Conservation (phyloP, 768 basidiomycete species). For the Paxillus involutus region DNA sequence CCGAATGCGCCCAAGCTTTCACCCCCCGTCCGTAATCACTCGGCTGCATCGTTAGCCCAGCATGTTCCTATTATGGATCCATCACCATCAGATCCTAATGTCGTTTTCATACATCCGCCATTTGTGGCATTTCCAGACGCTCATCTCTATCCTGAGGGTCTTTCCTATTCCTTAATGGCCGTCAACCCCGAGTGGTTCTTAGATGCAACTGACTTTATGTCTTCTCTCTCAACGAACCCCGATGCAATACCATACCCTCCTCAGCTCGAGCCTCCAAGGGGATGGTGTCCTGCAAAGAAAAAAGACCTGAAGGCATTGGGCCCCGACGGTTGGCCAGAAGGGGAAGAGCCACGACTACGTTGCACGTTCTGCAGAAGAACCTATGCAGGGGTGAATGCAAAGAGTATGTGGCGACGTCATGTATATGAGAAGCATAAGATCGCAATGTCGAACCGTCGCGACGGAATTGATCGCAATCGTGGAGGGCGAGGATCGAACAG, state of each 20-base stretch:
- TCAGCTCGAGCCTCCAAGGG: conserved; percentile 77
- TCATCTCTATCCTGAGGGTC: conserved; percentile 59
- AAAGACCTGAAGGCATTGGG: conserved; percentile 73
- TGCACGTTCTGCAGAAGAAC: conserved; percentile 85
- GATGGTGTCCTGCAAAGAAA: conserved; percentile 87
- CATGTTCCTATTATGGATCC: conserved; percentile 67
- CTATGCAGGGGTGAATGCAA: conserved; percentile 85
- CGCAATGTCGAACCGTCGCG: conserved; percentile 84
- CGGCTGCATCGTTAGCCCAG: conserved; percentile 34
- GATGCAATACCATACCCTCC: conserved; percentile 70
- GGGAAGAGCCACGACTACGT: conserved; percentile 74
- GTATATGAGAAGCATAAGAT: conserved; percentile 91
- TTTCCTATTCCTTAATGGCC: conserved; percentile 72
- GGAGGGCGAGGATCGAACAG: conserved; percentile 61
- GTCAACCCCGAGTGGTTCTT: conserved; percentile 81
- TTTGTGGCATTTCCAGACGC: conserved; percentile 67
- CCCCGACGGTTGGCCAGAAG: conserved; percentile 73
- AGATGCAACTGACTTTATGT: conserved; percentile 61
- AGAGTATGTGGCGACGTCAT: conserved; percentile 89
- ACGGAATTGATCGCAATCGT: conserved; percentile 61
- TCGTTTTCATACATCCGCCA: conserved; percentile 74
- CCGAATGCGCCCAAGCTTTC: conserved; percentile 25
- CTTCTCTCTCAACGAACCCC: conserved; percentile 44
- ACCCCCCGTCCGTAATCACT: conserved; percentile 28
- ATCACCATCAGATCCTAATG: conserved; percentile 58